Evolutionary conservation across 192 early-diverging fungal species (phyloP).

Genomic region (Coemansia sp.): DNA sequence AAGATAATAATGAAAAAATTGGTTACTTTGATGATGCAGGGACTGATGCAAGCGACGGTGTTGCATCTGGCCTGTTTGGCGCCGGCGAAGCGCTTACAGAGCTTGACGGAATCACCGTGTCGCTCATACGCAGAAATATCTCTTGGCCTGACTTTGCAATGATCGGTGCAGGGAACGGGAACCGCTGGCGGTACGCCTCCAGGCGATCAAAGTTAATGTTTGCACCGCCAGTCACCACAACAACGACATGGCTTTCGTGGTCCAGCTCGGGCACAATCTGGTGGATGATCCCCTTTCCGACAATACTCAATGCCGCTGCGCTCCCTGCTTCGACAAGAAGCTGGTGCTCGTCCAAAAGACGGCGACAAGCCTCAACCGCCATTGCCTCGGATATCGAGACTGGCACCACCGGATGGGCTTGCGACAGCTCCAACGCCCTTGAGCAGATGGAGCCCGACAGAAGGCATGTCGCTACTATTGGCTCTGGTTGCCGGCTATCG

Average conservation of each 20-base stretch:
- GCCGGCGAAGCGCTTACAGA: constrained; percentile 5
- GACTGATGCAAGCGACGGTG: not conserved
- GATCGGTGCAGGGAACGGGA: constrained; percentile 61
- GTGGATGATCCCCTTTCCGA: constrained; percentile 60
- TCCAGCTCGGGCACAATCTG: constrained; percentile 63
- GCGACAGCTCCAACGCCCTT: constrained; percentile 25
- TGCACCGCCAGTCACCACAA: constrained; percentile 69
- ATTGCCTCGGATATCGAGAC: constrained; percentile 38
- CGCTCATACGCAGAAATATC: constrained; percentile 56
- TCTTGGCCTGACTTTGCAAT: constrained; percentile 72
- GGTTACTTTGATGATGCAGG: not conserved
- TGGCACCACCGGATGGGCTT: constrained; percentile 20
- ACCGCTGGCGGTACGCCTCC: constrained; percentile 59
- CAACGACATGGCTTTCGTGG: constrained; percentile 60
- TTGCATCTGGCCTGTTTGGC: not conserved
- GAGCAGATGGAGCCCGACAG: constrained; percentile 29
- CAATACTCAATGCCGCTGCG: constrained; percentile 62
- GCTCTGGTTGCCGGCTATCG: constrained; percentile 16
- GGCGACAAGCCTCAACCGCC: constrained; percentile 57
- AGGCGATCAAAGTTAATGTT: constrained; percentile 63
- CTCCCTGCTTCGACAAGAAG: constrained; percentile 62
- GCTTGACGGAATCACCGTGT: constrained; percentile 20
- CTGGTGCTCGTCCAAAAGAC: constrained; percentile 36
- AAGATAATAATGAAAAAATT: not conserved
- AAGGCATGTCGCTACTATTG: constrained; percentile 57